Percentiles rank a stretch among this genome's conserved stretches.
phyloP scores from a whole-genome alignment of 2,329 filamentous ascomycete species.

The Claviceps cyperi region DNA sequence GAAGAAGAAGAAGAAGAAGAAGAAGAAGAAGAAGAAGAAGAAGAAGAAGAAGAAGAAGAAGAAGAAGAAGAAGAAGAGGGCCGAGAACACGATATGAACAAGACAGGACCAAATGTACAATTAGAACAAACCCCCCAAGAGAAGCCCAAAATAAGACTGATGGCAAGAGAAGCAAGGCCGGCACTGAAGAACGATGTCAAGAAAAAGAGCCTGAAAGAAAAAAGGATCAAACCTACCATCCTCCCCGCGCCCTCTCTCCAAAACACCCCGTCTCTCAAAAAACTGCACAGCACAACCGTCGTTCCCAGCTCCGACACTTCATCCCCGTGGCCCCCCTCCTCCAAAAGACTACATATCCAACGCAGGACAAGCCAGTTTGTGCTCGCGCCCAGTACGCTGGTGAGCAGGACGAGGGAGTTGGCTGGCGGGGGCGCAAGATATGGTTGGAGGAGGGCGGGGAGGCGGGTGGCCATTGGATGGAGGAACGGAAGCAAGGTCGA shows the following conservation, averaged over 20 bases:
- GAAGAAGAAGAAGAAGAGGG: no score
- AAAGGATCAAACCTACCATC: slow-evolving; percentile 32
- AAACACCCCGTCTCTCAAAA: slow-evolving; percentile 62
- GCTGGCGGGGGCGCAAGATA: slow-evolving; percentile 45
- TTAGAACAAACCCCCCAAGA: no score
- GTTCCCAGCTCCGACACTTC: neutral
- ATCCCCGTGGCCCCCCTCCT: slow-evolving; percentile 1
- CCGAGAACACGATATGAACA: no score
- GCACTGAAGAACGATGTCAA: neutral
- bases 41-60: no score
- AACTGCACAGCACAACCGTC: slow-evolving; percentile 65
- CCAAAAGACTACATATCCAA: slow-evolving; percentile 35
- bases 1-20: no score
- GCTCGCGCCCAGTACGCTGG: slow-evolving; percentile 49
- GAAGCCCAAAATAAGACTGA: no score
- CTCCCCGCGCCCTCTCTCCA: slow-evolving; percentile 61
- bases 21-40: no score
- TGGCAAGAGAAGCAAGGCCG: no score
- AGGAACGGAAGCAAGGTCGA: neutral
- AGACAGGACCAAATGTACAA: no score
- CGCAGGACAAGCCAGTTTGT: slow-evolving; percentile 52
- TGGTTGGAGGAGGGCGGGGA: slow-evolving; percentile 48
- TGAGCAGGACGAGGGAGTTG: slow-evolving; percentile 50
- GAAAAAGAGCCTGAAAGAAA: neutral
- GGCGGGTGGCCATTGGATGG: neutral